These are phyloP conservation scores for Fusarium austroafricanum DNA, from an alignment of 2,329 filamentous ascomycete genomes.

Conservation along the genomic window DNA sequence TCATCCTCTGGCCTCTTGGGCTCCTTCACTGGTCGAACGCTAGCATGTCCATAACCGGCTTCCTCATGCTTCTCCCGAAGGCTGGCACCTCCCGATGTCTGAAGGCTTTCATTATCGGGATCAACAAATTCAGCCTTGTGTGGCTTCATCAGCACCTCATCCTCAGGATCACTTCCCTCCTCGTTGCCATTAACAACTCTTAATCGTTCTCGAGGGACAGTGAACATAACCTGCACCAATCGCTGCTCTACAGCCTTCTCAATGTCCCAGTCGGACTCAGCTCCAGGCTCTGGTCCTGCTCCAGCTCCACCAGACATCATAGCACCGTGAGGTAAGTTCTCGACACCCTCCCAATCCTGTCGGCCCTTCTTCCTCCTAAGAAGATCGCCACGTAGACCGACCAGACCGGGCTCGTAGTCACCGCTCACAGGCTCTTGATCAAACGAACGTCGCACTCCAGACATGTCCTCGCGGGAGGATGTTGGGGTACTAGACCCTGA, in stretches of 20 bases:
- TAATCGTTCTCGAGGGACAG: conserved; percentile 86
- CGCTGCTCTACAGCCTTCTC: conserved; percentile 77
- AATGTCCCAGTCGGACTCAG: conserved; percentile 80
- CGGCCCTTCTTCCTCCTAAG: conserved; percentile 67
- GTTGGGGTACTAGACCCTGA: conserved; percentile 54
- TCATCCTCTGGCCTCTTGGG: conserved; percentile 14
- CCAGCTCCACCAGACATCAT: conserved; percentile 48
- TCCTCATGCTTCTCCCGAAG: conserved; percentile 26
- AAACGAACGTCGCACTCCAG: conserved; percentile 48
- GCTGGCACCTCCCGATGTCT: conserved; percentile 20
- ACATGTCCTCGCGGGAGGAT: conserved; percentile 46
- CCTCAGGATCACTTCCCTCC: conserved; percentile 48
- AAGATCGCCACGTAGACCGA: conserved; percentile 60
- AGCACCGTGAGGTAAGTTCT: conserved; percentile 15
- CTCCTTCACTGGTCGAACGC: conserved; percentile 6
- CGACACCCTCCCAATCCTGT: conserved; percentile 63
- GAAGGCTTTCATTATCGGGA: conserved; percentile 47
- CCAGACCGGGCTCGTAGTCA: conserved; percentile 59
- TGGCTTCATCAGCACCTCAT: conserved; percentile 45
- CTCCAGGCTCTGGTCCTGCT: conserved; percentile 47
- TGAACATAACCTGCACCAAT: conserved; percentile 89
- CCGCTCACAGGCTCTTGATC: conserved; percentile 51
- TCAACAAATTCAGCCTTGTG: conserved; percentile 57
- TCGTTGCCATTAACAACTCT: conserved; percentile 87
- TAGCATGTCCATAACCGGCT: not conserved